These are phyloP conservation scores for Bipolaris victoriae DNA, from an alignment of 2,329 filamentous ascomycete genomes.

Conservation along the genomic window DNA sequence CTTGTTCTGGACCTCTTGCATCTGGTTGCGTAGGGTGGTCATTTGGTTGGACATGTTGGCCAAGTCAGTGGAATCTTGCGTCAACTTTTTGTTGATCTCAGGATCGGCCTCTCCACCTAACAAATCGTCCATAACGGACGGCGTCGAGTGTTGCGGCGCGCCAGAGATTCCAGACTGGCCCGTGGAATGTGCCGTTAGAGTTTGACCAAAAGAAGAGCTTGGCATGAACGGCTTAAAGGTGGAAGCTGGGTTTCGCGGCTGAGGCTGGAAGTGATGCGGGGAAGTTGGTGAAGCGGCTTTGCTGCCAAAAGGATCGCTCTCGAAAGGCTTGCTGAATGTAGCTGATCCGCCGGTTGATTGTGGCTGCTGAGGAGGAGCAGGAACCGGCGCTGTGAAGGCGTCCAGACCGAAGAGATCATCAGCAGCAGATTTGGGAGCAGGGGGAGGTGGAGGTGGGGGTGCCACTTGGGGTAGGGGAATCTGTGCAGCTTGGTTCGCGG, in stretches of 20 bases:
- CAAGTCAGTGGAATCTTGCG: slow-evolving; percentile 86
- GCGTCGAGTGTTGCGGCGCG: slow-evolving; percentile 47
- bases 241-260: slow-evolving; percentile 50
- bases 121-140: slow-evolving; percentile 75
- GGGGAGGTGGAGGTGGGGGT: slow-evolving; percentile 34
- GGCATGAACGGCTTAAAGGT: slow-evolving; percentile 91
- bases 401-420: slow-evolving; percentile 96
- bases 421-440: slow-evolving; percentile 72
- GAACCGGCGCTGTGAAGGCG: slow-evolving; percentile 62
- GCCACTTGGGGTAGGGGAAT: slow-evolving; percentile 56
- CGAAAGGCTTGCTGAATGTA: slow-evolving; percentile 49
- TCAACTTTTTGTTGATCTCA: slow-evolving; percentile 85
- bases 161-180: slow-evolving; percentile 63
- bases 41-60: slow-evolving; percentile 97
- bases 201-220: slow-evolving; percentile 89
- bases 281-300: slow-evolving; percentile 61
- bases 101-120: slow-evolving; percentile 83
- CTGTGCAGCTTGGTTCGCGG: slow-evolving; percentile 56
- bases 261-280: slow-evolving; percentile 55
- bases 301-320: slow-evolving; percentile 69
- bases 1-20: slow-evolving; percentile 89
- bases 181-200: slow-evolving; percentile 76
- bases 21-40: slow-evolving; percentile 86
- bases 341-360: slow-evolving; percentile 77
- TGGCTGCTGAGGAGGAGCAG: slow-evolving; percentile 61